A percentile compares a stretch with the other conserved stretches of the same genome.
Conservation (phyloP, 805 yeast species). For the Schwanniomyces sp. region DNA sequence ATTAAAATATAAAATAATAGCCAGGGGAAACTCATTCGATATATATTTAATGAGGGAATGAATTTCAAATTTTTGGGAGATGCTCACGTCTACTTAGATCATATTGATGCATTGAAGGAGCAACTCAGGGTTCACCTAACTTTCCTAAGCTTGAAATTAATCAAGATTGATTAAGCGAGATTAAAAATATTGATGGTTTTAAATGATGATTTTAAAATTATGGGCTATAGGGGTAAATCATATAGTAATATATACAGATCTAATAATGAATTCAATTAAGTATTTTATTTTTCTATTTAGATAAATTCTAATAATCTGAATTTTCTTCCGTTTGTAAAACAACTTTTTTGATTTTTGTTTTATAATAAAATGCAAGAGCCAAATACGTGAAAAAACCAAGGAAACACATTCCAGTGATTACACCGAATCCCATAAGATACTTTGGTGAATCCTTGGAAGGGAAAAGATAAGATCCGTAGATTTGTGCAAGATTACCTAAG, state of each 20-base stretch:
- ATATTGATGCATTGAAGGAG: conserved; percentile 83
- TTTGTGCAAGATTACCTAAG: conserved; percentile 9
- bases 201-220: conserved; percentile 82
- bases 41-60: too few species aligned
- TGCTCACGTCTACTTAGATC: conserved; percentile 92
- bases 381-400: conserved; percentile 5
- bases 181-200: conserved; percentile 81
- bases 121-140: conserved; percentile 73
- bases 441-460: conserved; percentile 8
- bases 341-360: neutral
- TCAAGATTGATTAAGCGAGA: conserved; percentile 46
- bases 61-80: conserved; percentile 88
- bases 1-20: too few species aligned
- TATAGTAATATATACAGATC: too few species aligned
- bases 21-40: too few species aligned
- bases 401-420: conserved; percentile 11
- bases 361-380: conserved; percentile 7
- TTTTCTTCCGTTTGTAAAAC: neutral
- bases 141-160: conserved; percentile 81
- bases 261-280: too few species aligned
- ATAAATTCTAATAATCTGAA: neutral
- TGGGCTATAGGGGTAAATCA: conserved; percentile 25
- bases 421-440: conserved; percentile 11
- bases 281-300: neutral
- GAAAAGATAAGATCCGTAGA: conserved; percentile 10